Base-by-base conservation (phyloP, 148 eudicot species). In the Amaranthus palmeri region DNA sequence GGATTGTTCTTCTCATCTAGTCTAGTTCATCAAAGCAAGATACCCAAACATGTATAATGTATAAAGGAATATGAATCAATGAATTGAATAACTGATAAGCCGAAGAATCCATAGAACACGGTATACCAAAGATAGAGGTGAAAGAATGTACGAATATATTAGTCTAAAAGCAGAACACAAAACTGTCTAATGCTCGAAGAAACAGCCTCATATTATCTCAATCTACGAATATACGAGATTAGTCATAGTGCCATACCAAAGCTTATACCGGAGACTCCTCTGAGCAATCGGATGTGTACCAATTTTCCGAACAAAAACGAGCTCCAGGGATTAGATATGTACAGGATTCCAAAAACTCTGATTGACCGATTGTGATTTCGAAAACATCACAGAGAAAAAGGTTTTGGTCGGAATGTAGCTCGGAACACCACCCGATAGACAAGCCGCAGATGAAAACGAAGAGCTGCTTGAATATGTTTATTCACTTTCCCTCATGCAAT, bases 401-500 rank as follows among this genome's bases (percentile, higher is more conserved):
- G 36, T 25, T 25, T 25, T 25, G 36, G 36, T 25, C 36, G 36
- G 2, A 62, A 59, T 72, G 75, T 77, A 49, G 8, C 61, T 40
- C 73, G 10, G 52, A 60, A 52, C 42, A 52, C 54, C 61, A 59
- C 75, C 61, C 65, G 72, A 43, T 52, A 58, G 64, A 55, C 68
- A 52, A 69, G 68, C 61, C 45, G 51, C 51, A 50, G 10, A 17
- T 14, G 67, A 74, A 71, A 58, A 64, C 73, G 71, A 13, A 15
- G 8, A 53, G 58, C 36, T 6, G 53, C 62, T 47, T 36, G 53
- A 6, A 12, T 25, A 48, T 13, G 13, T 66, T 86, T 83, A 86
- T 55, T 86, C 86, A 72, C 88, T 73, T 77, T 88, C 96, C 76
- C 96, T 80, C 45, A 77, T 3, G 76, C 96, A 90, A 73, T 88